A percentile compares a stretch with the other conserved stretches of the same genome.
These are phyloP conservation scores for Fusarium tupiense DNA, from an alignment of 2,329 filamentous ascomycete species.

Conservation along the genomic window DNA sequence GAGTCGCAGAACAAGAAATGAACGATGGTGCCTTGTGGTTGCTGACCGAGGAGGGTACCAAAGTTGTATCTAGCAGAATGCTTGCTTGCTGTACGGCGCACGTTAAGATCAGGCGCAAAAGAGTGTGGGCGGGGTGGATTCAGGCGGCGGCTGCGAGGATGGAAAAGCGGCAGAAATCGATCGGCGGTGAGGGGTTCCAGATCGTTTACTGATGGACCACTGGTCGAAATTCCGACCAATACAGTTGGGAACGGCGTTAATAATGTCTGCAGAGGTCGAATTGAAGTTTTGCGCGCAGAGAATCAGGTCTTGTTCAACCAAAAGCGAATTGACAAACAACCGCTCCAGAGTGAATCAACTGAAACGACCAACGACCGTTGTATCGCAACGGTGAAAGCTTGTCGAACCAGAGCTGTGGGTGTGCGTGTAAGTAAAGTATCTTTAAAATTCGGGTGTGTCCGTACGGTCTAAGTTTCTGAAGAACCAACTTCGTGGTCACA, in stretches of 20 bases:
- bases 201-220: slow-evolving; percentile 39
- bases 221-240: slow-evolving; percentile 28
- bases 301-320: not conserved
- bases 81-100: slow-evolving; percentile 31
- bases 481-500: slow-evolving; percentile 29
- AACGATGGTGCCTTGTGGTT: slow-evolving; percentile 31
- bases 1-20: slow-evolving; percentile 35
- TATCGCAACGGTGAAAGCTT: slow-evolving; percentile 29
- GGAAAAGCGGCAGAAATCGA: slow-evolving; percentile 42
- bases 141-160: slow-evolving; percentile 35
- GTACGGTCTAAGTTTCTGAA: slow-evolving; percentile 4
- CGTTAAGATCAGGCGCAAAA: slow-evolving; percentile 44
- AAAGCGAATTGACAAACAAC: not conserved
- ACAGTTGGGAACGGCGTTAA: slow-evolving; percentile 20
- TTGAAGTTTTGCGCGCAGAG: slow-evolving; percentile 2
- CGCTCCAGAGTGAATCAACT: not conserved
- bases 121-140: slow-evolving; percentile 39
- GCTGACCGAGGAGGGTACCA: slow-evolving; percentile 41
- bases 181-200: slow-evolving; percentile 45
- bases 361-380: slow-evolving; percentile 17
- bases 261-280: slow-evolving; percentile 11
- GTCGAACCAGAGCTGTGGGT: slow-evolving; percentile 23
- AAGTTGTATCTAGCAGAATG: slow-evolving; percentile 36
- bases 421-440: slow-evolving; percentile 22
- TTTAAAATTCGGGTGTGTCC: slow-evolving; percentile 19